Percentiles rank a stretch among this genome's conserved stretches.
phyloP scores from a whole-genome alignment of 2,329 filamentous ascomycete species.

The Graphilbum sp. region DNA sequence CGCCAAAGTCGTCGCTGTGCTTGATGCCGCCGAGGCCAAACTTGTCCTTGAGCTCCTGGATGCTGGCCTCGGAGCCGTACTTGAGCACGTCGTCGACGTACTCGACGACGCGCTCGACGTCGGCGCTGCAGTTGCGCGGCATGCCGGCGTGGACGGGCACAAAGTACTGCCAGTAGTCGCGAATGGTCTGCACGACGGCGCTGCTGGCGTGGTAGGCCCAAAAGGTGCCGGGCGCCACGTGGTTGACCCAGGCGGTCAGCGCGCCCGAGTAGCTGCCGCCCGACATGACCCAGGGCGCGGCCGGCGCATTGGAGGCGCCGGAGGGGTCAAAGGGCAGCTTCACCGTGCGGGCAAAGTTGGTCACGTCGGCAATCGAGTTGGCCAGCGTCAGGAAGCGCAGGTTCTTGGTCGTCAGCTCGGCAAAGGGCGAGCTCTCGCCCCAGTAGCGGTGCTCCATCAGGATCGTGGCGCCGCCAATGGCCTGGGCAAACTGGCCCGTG shows the following conservation, averaged over 20 bases:
- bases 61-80: constrained; percentile 20
- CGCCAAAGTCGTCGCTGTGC: constrained; percentile 27
- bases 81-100: constrained; percentile 31
- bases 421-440: constrained; percentile 22
- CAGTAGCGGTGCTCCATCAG: constrained; percentile 27
- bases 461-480: constrained; percentile 22
- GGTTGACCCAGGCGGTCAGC: constrained; percentile 34
- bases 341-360: constrained; percentile 25
- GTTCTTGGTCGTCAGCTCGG: constrained; percentile 19
- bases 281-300: constrained; percentile 36
- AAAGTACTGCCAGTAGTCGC: constrained; percentile 40
- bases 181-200: constrained; percentile 34
- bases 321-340: constrained; percentile 32
- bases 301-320: constrained; percentile 27
- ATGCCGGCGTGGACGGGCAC: constrained; percentile 34
- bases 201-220: constrained; percentile 42
- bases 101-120: constrained; percentile 32
- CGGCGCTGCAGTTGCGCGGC: constrained; percentile 37
- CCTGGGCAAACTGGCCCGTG: constrained; percentile 21
- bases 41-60: constrained; percentile 28
- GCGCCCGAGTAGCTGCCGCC: constrained; percentile 41
- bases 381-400: constrained; percentile 23
- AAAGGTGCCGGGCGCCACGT: constrained; percentile 35
- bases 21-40: constrained; percentile 30
- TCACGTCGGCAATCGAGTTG: constrained; percentile 23